phyloP scores from a whole-genome alignment of 805 yeast genomes.

The Jamesozyma spencerorum region DNA sequence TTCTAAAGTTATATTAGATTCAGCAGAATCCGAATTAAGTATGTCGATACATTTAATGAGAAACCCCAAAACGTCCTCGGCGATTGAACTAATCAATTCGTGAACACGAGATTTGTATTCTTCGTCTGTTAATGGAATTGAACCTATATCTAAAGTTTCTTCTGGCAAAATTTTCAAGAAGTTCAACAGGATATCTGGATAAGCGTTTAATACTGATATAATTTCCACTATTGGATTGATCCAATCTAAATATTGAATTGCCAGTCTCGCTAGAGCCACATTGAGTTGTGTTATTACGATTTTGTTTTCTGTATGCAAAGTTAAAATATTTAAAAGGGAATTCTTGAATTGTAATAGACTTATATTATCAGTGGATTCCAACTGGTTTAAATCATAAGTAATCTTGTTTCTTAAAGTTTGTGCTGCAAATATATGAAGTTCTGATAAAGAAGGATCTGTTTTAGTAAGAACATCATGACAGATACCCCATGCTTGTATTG shows the following conservation, averaged over 20 bases:
- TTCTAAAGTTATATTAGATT: conserved; percentile 17
- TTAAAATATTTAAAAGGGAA: conserved; percentile 47
- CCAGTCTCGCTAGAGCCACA: conserved; percentile 70
- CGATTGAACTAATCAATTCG: conserved; percentile 55
- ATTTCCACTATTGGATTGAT: conserved; percentile 59
- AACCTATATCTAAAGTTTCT: conserved; percentile 70
- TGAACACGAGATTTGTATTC: conserved; percentile 61
- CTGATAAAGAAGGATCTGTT: conserved; percentile 33
- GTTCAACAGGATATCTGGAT: conserved; percentile 49
- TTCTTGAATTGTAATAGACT: conserved; percentile 53
- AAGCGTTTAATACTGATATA: conserved; percentile 34
- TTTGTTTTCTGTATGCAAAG: conserved; percentile 37
- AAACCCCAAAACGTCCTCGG: conserved; percentile 56
- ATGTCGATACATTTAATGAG: conserved; percentile 39
- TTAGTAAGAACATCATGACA: conserved; percentile 45
- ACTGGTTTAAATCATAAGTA: conserved; percentile 74
- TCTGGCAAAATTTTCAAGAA: conserved; percentile 86
- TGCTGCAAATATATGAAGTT: conserved; percentile 72
- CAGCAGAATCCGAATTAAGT: conserved; percentile 10
- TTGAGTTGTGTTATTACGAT: conserved; percentile 76
- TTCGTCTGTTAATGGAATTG: conserved; percentile 70
- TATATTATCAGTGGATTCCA: conserved; percentile 38
- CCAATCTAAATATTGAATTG: conserved; percentile 75
- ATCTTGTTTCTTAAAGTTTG: conserved; percentile 83
- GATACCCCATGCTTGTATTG: conserved; percentile 70